Evolutionary conservation across 306 rosid species (phyloP).

Genomic region (Quercus agrifolia): DNA sequence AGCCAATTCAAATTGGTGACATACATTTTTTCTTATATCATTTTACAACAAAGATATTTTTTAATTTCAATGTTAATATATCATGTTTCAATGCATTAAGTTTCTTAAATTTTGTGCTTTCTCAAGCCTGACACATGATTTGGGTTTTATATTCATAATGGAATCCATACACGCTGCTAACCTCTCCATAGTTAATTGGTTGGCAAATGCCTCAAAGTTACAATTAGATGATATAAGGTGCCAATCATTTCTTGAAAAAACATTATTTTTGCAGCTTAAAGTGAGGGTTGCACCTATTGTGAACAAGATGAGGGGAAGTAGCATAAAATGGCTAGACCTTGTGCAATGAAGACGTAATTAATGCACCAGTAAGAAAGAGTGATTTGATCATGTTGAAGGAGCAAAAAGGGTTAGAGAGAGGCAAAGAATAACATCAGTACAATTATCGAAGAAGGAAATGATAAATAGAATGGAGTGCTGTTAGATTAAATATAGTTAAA

Average conservation of each 20-base stretch:
- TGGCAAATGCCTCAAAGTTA: background rate
- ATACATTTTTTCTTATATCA: background rate
- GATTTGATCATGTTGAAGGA: background rate
- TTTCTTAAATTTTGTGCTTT: background rate
- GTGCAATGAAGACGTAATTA: background rate
- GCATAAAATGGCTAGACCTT: background rate
- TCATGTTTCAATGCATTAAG: background rate
- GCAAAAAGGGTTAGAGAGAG: background rate
- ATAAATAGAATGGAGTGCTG: background rate
- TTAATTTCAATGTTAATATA: background rate
- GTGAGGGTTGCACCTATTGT: background rate
- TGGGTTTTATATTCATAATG: background rate
- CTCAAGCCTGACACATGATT: background rate
- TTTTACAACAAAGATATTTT: background rate
- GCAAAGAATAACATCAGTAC: background rate
- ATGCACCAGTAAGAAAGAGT: background rate
- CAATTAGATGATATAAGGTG: background rate
- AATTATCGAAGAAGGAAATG: background rate
- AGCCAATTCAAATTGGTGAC: background rate
- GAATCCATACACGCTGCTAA: background rate
- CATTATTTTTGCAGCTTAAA: background rate
- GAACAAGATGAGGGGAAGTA: background rate
- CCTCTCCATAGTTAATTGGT: background rate
- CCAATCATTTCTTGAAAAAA: background rate
- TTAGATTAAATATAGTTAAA: too few species aligned